These are phyloP conservation scores for Paraconiothyrium sp. DNA, from an alignment of 2,329 filamentous ascomycete species.

Conservation along the genomic window DNA sequence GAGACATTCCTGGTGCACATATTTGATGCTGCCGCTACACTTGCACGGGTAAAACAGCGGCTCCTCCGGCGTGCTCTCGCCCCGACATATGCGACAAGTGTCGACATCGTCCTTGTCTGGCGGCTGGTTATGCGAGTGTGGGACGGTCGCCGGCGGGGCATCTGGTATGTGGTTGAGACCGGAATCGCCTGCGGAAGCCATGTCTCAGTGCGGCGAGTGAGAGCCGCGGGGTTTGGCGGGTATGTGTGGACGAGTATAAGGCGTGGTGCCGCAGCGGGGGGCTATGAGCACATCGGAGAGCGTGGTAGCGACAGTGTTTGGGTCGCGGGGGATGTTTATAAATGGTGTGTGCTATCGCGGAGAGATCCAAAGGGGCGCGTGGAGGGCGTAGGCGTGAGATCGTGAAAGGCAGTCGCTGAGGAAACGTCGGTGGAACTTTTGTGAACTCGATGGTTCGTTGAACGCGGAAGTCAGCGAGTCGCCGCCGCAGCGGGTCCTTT, in stretches of 20 bases:
- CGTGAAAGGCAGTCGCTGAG: background rate
- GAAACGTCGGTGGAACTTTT: background rate
- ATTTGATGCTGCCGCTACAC: conserved; percentile 98
- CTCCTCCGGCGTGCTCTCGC: conserved; percentile 82
- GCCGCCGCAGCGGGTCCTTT: conserved; percentile 3
- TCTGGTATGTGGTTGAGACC: conserved; percentile 52
- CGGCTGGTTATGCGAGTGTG: conserved; percentile 29
- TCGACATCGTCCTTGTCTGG: conserved; percentile 67
- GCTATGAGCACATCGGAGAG: conserved; percentile 11
- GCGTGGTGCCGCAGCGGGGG: conserved; percentile 13
- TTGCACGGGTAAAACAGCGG: conserved; percentile 98
- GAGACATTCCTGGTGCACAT: conserved; percentile 95
- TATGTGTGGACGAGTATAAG: background rate
- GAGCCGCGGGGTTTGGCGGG: background rate
- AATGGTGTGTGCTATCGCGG: background rate
- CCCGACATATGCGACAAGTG: conserved; percentile 96
- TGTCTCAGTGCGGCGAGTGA: background rate
- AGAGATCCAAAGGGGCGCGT: background rate
- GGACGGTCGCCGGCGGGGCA: conserved; percentile 48
- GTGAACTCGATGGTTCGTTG: background rate
- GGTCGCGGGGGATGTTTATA: background rate
- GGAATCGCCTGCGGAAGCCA: conserved; percentile 33
- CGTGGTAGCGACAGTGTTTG: conserved; percentile 9
- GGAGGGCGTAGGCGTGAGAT: background rate
- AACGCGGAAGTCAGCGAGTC: conserved; percentile 2